Evolutionary conservation across 2,329 filamentous ascomycete genomes (phyloP).

Genomic region (Verticillium tricorpus): DNA sequence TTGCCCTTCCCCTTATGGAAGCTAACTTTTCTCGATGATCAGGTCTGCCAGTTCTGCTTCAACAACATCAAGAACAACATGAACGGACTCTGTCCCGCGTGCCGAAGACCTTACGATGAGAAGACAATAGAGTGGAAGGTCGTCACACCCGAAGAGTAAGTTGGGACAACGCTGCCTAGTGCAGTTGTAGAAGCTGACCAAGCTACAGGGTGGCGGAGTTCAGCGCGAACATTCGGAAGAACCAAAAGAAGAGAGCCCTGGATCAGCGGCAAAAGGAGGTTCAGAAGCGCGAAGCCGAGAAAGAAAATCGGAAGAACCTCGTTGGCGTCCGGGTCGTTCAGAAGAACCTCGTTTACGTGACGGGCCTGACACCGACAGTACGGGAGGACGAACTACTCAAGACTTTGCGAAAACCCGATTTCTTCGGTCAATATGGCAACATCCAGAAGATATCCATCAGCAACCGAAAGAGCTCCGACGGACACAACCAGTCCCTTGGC

Average conservation of each 20-base stretch:
- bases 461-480: constrained; percentile 76
- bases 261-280: constrained; percentile 86
- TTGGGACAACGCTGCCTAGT: constrained; percentile 16
- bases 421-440: constrained; percentile 97
- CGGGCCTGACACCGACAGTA: constrained; percentile 85
- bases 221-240: constrained; percentile 75
- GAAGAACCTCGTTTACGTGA: constrained; percentile 98
- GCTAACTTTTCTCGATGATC: constrained; percentile 12
- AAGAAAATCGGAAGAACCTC: constrained; percentile 90
- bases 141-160: constrained; percentile 90
- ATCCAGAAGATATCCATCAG: constrained; percentile 99
- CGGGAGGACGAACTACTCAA: constrained; percentile 89
- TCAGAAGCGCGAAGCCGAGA: constrained; percentile 94
- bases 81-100: constrained; percentile 97
- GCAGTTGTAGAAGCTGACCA: constrained; percentile 16
- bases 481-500: constrained; percentile 81
- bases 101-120: constrained; percentile 90
- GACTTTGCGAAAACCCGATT: constrained; percentile 83
- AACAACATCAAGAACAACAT: constrained; percentile 99
- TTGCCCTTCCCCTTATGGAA: neutral
- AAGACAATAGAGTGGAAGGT: constrained; percentile 97
- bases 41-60: constrained; percentile 99
- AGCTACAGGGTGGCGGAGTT: constrained; percentile 63
- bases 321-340: constrained; percentile 94
- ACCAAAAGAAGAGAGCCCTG: constrained; percentile 85